Base-by-base conservation (phyloP, 768 basidiomycete genomes). In the Phanerochaete sordida region DNA sequence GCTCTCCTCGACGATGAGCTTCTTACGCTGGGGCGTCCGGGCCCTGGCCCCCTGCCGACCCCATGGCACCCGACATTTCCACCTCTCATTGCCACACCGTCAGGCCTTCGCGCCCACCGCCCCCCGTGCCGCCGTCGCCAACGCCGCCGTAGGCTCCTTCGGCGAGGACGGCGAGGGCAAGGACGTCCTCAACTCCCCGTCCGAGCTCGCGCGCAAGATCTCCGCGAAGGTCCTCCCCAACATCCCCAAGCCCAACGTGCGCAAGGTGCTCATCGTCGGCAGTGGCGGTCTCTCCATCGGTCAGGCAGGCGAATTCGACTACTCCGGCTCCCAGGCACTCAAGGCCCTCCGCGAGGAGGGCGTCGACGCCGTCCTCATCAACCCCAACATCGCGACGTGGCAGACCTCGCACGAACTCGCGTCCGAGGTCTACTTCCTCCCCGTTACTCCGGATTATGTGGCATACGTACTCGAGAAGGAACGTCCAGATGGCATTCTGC, bases 221-320 rank as follows among this genome's bases (percentile, higher is more conserved):
- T 97, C 95, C 11, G 95, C 95, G 30, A 92, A 89, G 68, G 96
- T 98, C 58, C 81, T 99, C 23, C 95, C 97, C 33, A 91, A 92
- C 69, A 81, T 98, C 33, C 88, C 91, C 45, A 87, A 93, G 37
- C 92, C 95, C 15, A 85, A 97, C 65, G 95, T 98, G 54, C 86
- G 90, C 73, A 95, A 94, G 69, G 97, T 98, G 54, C 84, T 98
- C 66, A 93, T 98, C 62, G 94, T 99, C 24, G 97, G 97, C 60
- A 91, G 88, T 65, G 97, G 97, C 65, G 97, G 97, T 56, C 86
- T 99, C 48, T 90, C 87, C 68, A 99, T 99, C 59, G 97, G 97
- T 28, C 97, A 99, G 74, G 97, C 97, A 4, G 97, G 97, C 73
- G 97, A 99, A 77, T 99, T 99, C 74, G 97, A 99, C 73, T 99